A percentile compares a stretch with the other conserved stretches of the same genome.
These are phyloP conservation scores for maize (Zea mays) DNA, from an alignment of 176 grass and related monocot species.

Conservation along the genomic window DNA sequence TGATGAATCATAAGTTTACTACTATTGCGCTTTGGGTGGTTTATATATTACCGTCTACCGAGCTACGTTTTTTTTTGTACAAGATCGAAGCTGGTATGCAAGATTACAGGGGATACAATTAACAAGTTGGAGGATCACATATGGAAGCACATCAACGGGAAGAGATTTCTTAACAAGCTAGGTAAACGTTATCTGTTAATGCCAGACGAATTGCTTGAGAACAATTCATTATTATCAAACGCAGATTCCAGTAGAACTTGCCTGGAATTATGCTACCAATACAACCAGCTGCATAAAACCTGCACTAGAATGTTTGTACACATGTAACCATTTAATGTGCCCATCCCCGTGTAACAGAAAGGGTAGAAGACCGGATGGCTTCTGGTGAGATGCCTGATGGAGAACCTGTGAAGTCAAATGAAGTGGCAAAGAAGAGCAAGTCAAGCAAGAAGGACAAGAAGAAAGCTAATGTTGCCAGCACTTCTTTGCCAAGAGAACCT, in stretches of 20 bases:
- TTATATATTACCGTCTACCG: conserved; percentile 5
- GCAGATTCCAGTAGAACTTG: background rate
- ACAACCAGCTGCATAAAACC: conserved; percentile 10
- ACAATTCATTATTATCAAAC: conserved; percentile 12
- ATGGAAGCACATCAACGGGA: conserved; percentile 97
- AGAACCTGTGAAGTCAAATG: conserved; percentile 35
- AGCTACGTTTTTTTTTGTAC: background rate
- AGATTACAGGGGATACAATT: conserved; percentile 70
- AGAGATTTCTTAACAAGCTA: conserved; percentile 84
- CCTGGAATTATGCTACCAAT: background rate
- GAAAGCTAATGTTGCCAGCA: conserved; percentile 41
- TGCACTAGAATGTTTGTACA: conserved; percentile 14
- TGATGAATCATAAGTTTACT: background rate
- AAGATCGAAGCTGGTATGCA: conserved; percentile 81
- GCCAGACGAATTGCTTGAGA: background rate
- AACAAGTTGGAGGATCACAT: conserved; percentile 91
- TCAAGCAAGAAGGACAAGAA: conserved; percentile 55
- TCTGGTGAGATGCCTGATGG: conserved; percentile 34
- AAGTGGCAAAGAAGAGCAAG: conserved; percentile 51
- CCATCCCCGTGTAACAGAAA: conserved; percentile 48
- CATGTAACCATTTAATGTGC: conserved; percentile 17
- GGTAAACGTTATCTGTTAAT: conserved; percentile 40
- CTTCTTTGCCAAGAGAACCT: conserved; percentile 39
- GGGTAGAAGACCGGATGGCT: conserved; percentile 65
- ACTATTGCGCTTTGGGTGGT: background rate